Conservation (phyloP, 2,329 filamentous ascomycete species). For the Scedosporium aurantiacum region DNA sequence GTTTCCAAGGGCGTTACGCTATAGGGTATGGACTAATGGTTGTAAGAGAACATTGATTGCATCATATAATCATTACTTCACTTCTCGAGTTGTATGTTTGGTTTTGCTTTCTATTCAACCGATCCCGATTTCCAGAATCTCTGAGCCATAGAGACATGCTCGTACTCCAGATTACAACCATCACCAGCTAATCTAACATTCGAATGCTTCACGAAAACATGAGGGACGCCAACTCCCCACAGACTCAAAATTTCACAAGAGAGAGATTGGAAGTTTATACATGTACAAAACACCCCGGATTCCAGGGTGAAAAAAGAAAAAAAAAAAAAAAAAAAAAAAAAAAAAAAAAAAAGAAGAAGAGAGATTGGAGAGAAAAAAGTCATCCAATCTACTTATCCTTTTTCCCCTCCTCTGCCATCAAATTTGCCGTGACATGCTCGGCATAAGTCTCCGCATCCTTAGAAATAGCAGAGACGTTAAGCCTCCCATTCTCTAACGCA, state of each 20-base stretch:
- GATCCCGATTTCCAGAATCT: too few species aligned
- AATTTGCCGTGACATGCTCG: constrained; percentile 23
- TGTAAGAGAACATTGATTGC: neutral
- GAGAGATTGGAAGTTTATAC: neutral
- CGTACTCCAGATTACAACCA: too few species aligned
- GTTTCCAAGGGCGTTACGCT: neutral
- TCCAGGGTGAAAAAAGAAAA: too few species aligned
- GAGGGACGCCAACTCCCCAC: neutral
- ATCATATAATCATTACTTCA: neutral
- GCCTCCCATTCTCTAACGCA: constrained; percentile 46
- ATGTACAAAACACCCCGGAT: neutral
- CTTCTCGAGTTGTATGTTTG: too few species aligned
- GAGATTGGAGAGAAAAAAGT: too few species aligned
- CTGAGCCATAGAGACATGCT: too few species aligned
- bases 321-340: neutral
- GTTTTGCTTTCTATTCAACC: too few species aligned
- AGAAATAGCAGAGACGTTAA: constrained; percentile 51
- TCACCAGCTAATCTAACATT: too few species aligned
- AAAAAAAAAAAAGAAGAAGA: neutral
- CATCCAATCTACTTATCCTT: neutral
- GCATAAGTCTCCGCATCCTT: constrained; percentile 55
- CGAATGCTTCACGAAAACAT: neutral
- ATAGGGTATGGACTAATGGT: neutral
- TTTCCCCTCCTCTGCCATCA: constrained; percentile 8
- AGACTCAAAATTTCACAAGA: neutral